Conservation (phyloP, 768 basidiomycete genomes). For the Lactarius sp. region DNA sequence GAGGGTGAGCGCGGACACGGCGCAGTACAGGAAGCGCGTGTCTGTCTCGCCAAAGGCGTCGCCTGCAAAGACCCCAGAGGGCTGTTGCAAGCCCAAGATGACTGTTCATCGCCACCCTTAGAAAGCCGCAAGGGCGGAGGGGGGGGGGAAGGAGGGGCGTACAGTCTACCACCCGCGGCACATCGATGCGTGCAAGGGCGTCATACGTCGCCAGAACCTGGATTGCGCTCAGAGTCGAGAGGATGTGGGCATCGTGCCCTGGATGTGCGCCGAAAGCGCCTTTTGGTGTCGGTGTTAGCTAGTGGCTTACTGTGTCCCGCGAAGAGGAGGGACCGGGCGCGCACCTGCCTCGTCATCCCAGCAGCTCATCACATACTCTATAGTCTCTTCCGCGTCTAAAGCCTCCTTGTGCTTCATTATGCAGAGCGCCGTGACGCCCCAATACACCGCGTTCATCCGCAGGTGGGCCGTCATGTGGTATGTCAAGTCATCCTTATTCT, state of each 20-base stretch:
- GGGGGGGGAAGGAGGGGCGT: slow-evolving; percentile 30
- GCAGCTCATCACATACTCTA: slow-evolving; percentile 88
- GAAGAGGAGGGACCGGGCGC: slow-evolving; percentile 9
- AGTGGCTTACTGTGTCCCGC: background rate
- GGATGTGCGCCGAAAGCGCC: slow-evolving; percentile 93
- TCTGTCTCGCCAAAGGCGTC: slow-evolving; percentile 90
- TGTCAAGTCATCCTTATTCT: slow-evolving; percentile 78
- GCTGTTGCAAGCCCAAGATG: slow-evolving; percentile 54
- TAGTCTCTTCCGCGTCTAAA: slow-evolving; percentile 75
- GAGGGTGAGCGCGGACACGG: slow-evolving; percentile 76
- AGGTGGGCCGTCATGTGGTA: slow-evolving; percentile 93
- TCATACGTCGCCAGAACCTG: slow-evolving; percentile 88
- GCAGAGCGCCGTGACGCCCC: slow-evolving; percentile 87
- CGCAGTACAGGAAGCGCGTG: slow-evolving; percentile 87
- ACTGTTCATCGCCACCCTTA: background rate
- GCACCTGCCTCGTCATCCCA: slow-evolving; percentile 88
- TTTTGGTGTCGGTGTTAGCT: slow-evolving; percentile 31
- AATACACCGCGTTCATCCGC: slow-evolving; percentile 93
- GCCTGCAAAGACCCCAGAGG: slow-evolving; percentile 85
- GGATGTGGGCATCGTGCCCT: slow-evolving; percentile 86
- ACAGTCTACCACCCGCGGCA: slow-evolving; percentile 72
- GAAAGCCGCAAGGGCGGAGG: background rate
- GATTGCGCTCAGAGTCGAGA: slow-evolving; percentile 83
- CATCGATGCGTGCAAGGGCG: slow-evolving; percentile 66
- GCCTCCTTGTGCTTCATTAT: slow-evolving; percentile 78